Base-by-base conservation (phyloP, 768 basidiomycete species). In the Mycena maculata region DNA sequence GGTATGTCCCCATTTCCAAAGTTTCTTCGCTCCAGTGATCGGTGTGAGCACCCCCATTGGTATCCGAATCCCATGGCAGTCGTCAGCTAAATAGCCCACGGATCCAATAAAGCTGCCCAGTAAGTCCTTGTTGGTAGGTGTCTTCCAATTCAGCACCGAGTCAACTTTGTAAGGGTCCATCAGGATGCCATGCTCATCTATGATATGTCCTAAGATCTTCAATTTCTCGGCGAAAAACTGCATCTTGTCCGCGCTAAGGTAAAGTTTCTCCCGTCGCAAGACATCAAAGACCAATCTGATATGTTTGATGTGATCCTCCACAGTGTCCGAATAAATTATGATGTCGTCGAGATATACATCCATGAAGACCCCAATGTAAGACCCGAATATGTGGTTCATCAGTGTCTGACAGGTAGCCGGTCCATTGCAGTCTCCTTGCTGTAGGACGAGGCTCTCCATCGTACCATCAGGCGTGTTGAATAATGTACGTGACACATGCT, bases 101-200 rank as follows among this genome's bases (percentile, higher is more conserved):
- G 72, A 72, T 0, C 81, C 78, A 0, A 79, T 68, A 55, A 85
- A 85, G 0, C 79, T 78, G 0, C 73, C 63, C 0, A 84, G 60
- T 25, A 81, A 62, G n/a, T 79, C 80, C 2, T 76, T 73, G 28
- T 76, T 80, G 0, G 78, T 79, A 0, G 81, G 81, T 2, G 69
- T 71, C 33, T 80, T 81, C 80, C 80, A 82, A 20, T 78, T 78
- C 0, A 76, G 1, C 0, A 85, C 73, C 0, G 72, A 56, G 22
- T 84, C 79, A 0, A 86, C 82, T 47, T 86, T 86, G 15, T 80
- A 70, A 0, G 82, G 81, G 44, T 86, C 83, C 82, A 85, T 84
- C 0, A 59, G 56, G 20, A 86, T 83, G 0, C 84, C 82, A 0
- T 78, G n/a, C 22, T 80, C 73, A 23, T 78, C 75, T 3, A 86